Conservation (phyloP, 345 rosid genomes). For the Theobroma cacao region DNA sequence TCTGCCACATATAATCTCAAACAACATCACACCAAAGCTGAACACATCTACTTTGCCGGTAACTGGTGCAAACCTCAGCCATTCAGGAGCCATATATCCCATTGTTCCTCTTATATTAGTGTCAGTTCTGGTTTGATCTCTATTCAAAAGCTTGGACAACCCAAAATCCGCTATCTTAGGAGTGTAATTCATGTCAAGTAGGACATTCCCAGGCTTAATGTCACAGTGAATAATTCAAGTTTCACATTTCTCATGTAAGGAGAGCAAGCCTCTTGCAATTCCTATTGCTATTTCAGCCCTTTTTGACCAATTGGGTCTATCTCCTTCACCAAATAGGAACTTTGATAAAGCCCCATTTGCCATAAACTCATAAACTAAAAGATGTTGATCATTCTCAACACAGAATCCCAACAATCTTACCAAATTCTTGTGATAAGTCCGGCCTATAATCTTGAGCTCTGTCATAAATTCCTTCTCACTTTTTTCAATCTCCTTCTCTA, state of each 20-base stretch:
- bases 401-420: conserved; percentile 32
- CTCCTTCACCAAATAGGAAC: conserved; percentile 14
- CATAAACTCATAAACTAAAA: conserved; percentile 34
- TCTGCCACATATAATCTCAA: conserved; percentile 34
- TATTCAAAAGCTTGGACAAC: conserved; percentile 30
- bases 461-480: conserved; percentile 26
- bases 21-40: conserved; percentile 28
- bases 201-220: conserved; percentile 36
- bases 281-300: conserved; percentile 26
- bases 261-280: conserved; percentile 28
- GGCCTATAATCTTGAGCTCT: conserved; percentile 30
- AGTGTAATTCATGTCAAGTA: conserved; percentile 24
- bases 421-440: conserved; percentile 29
- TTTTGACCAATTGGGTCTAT: conserved; percentile 22
- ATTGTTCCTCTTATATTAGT: conserved; percentile 29
- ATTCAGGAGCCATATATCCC: conserved; percentile 38
- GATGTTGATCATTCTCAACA: conserved; percentile 15
- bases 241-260: conserved; percentile 31
- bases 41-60: conserved; percentile 33
- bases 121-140: conserved; percentile 32
- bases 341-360: conserved; percentile 20
- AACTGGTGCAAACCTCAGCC: conserved; percentile 27
- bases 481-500: conserved; percentile 24
- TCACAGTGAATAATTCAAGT: conserved; percentile 32
- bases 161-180: conserved; percentile 34